Base-by-base conservation (phyloP, 169 alveolate genomes). In the Plasmodium falciparum region DNA sequence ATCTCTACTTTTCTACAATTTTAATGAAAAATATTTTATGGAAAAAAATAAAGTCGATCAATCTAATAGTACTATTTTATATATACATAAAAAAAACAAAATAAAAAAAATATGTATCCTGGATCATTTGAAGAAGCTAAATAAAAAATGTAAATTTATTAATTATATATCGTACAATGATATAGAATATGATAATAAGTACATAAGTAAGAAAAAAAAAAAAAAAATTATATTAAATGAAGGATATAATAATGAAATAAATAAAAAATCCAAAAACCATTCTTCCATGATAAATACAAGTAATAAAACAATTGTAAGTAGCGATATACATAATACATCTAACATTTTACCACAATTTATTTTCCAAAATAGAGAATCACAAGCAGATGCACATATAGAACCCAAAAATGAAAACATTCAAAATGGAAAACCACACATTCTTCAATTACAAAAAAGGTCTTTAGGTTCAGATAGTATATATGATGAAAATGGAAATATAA, bases 71-170 rank as follows among this genome's bases (percentile, higher is more conserved):
- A 78, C 89, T 39, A 78, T 78, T 11, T 22, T 78, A 50, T 78
- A 78, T 20, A 78, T 78, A 22, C 89, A 67, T 66, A 56, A 71
- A 52, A 78, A 66, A 13, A 65, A 78, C 67, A 78, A 78, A 66
- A 50, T 78, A 29, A 78, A 78, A 78, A 78, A 78, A 33, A 66
- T 78, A 5, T 78, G 58, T 15, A 66, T 78, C 26, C 26, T 78
- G 15, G 89, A 78, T 0, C 89, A 78, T 47, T 78, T 78, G 45
- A 78, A 78, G 17, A 78, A 66, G 17, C 63, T 78, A 33, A 78
- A 78, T 45, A 63, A 66, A 52, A 78, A 78, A 33, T 78, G 89
- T 39, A 49, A 71, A 13, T 78, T 78, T n/a, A 78, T 78, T 3
- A 78, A 78, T 26, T 49, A 78, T 59, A 66, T 78, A 66, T 78